These are phyloP conservation scores for Didymella arachidicola DNA, from an alignment of 2,329 filamentous ascomycete genomes.

Conservation along the genomic window DNA sequence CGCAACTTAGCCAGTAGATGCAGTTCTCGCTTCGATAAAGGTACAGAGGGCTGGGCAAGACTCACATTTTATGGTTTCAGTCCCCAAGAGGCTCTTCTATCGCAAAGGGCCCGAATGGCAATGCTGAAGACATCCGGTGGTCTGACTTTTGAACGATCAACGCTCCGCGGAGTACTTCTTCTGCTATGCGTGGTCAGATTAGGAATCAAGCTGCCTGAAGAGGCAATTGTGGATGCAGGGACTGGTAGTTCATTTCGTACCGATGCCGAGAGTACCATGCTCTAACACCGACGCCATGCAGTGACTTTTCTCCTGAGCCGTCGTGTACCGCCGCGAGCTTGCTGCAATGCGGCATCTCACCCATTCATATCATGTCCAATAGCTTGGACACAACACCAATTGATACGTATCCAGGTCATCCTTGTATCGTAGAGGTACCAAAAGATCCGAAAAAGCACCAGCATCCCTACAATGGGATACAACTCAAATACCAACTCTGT, in stretches of 20 bases:
- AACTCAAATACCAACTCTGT: neutral
- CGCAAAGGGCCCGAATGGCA: neutral
- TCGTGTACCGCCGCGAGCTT: conserved; percentile 17
- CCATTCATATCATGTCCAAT: neutral
- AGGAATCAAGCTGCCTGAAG: conserved; percentile 18
- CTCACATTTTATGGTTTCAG: neutral
- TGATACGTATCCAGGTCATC: neutral
- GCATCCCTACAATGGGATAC: neutral
- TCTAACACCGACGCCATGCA: conserved; percentile 26
- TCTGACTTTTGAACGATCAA: too few relatives aligned
- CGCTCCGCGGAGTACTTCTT: neutral
- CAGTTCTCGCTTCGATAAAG: neutral
- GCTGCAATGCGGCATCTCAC: neutral
- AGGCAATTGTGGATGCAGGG: conserved; percentile 21
- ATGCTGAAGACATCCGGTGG: neutral
- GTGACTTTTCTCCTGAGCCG: conserved; percentile 14
- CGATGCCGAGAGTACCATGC: conserved; percentile 14
- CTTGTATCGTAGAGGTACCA: neutral
- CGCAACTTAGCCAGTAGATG: conserved; percentile 31
- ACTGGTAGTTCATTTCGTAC: conserved; percentile 16
- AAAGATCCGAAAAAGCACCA: neutral
- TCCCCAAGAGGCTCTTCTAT: neutral
- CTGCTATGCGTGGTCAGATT: neutral
- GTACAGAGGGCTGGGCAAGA: neutral
- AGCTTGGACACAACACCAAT: neutral